A percentile compares a stretch with the other conserved stretches of the same genome.
These are phyloP conservation scores for Chaetomium cochliodes DNA, from an alignment of 495 filamentous ascomycete species.

Conservation along the genomic window DNA sequence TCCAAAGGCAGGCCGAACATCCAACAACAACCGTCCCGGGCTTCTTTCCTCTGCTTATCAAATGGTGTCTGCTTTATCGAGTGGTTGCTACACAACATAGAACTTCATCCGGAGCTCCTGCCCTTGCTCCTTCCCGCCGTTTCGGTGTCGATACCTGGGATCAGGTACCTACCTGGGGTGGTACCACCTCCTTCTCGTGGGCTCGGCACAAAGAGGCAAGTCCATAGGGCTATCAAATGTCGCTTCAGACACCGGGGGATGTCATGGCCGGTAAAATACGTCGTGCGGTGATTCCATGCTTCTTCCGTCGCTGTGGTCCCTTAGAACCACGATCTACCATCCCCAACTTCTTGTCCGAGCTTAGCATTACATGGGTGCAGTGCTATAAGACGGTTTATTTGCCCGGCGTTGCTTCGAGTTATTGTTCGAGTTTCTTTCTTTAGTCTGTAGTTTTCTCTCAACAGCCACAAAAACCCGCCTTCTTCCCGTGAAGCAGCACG, in stretches of 20 bases:
- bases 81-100: slow-evolving; percentile 3
- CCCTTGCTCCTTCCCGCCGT: slow-evolving; percentile 2
- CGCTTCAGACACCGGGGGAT: not conserved
- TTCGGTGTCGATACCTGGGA: not conserved
- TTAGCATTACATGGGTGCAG: not conserved
- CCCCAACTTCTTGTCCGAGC: slow-evolving; percentile 11
- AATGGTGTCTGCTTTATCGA: slow-evolving; percentile 2
- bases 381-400: not conserved
- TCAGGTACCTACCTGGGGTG: not conserved
- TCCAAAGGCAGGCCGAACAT: not conserved
- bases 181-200: not conserved
- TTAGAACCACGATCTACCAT: not conserved
- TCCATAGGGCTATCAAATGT: not conserved
- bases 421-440: not conserved
- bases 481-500: not conserved
- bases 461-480: not conserved
- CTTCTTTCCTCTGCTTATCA: not conserved
- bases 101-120: slow-evolving; percentile 9
- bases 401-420: not conserved
- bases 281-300: not conserved
- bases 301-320: not conserved
- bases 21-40: not conserved
- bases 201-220: not conserved
- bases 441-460: not conserved
- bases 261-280: not conserved